These are phyloP conservation scores for Paxillus ammoniavirescens DNA, from an alignment of 768 basidiomycete genomes.

Conservation along the genomic window DNA sequence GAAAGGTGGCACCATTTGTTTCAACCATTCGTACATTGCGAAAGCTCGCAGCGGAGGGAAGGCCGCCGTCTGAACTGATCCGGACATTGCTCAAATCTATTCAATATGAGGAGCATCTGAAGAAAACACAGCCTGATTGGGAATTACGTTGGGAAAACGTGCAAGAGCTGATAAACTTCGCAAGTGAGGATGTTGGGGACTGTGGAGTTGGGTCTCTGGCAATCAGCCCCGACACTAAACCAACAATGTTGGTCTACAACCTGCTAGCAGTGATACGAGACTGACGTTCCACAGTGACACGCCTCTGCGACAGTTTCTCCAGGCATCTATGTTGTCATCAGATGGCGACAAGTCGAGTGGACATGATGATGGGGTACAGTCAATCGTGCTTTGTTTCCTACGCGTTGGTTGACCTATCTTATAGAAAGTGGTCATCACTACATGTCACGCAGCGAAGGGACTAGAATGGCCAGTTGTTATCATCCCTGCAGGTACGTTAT, in stretches of 20 bases:
- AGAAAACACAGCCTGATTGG: constrained; percentile 70
- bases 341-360: constrained; percentile 67
- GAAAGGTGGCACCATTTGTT: constrained; percentile 62
- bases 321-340: constrained; percentile 80
- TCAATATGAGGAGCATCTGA: constrained; percentile 66
- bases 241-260: neutral
- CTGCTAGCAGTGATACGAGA: neutral
- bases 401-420: neutral
- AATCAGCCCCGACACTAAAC: neutral
- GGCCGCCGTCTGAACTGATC: constrained; percentile 63
- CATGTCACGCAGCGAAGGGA: constrained; percentile 89
- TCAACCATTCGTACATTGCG: constrained; percentile 51
- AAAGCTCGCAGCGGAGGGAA: constrained; percentile 53
- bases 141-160: constrained; percentile 85
- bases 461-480: constrained; percentile 92
- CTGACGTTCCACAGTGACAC: constrained; percentile 39
- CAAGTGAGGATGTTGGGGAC: constrained; percentile 51
- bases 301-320: constrained; percentile 68
- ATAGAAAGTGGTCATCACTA: constrained; percentile 81
- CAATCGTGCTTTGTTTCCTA: neutral
- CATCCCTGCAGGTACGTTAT: constrained; percentile 57
- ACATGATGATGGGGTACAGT: constrained; percentile 42
- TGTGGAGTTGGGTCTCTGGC: neutral
- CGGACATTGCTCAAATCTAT: constrained; percentile 53
- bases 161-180: constrained; percentile 78